Evolutionary conservation across 1,284 basidiomycete genomes (phyloP).

Genomic region (Chalciporus piperatoides): DNA sequence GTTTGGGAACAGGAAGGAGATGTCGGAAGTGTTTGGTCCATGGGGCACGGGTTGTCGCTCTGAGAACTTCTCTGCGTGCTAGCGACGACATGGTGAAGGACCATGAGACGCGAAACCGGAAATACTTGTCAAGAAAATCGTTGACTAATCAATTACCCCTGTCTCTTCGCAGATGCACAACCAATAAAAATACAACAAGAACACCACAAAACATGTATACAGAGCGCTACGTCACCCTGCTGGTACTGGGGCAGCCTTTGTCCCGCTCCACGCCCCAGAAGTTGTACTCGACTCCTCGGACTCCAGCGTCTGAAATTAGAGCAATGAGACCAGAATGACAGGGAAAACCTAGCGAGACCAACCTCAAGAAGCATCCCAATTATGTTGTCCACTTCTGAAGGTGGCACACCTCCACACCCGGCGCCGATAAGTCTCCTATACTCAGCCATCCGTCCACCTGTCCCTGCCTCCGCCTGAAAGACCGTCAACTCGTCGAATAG

Average conservation of each 20-base stretch:
- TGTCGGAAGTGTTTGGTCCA: constrained; percentile 67
- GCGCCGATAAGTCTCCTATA: constrained; percentile 84
- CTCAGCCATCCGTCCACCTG: constrained; percentile 81
- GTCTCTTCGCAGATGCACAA: neutral
- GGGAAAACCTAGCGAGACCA: constrained; percentile 22
- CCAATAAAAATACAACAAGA: constrained; percentile 20
- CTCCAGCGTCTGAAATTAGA: constrained; percentile 56
- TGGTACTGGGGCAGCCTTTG: constrained; percentile 24
- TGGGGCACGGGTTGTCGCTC: constrained; percentile 46
- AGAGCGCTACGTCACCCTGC: constrained; percentile 16
- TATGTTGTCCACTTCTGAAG: constrained; percentile 81
- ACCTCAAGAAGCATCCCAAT: constrained; percentile 83
- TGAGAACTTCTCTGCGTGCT: constrained; percentile 41
- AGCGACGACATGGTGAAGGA: constrained; percentile 32
- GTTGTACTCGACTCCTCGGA: constrained; percentile 66
- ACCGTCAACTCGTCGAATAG: constrained; percentile 73
- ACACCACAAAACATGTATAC: neutral
- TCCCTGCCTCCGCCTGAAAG: constrained; percentile 86
- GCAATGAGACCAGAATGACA: constrained; percentile 1
- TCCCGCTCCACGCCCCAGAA: constrained; percentile 38
- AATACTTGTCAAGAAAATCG: neutral
- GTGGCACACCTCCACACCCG: constrained; percentile 84
- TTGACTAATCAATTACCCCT: constrained; percentile 24
- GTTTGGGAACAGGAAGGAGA: constrained; percentile 52
- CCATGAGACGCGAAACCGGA: neutral